Percentiles rank a stretch among this genome's conserved stretches.
These are phyloP conservation scores for Colletotrichum spinosum DNA, from an alignment of 2,329 filamentous ascomycete species.

Conservation along the genomic window DNA sequence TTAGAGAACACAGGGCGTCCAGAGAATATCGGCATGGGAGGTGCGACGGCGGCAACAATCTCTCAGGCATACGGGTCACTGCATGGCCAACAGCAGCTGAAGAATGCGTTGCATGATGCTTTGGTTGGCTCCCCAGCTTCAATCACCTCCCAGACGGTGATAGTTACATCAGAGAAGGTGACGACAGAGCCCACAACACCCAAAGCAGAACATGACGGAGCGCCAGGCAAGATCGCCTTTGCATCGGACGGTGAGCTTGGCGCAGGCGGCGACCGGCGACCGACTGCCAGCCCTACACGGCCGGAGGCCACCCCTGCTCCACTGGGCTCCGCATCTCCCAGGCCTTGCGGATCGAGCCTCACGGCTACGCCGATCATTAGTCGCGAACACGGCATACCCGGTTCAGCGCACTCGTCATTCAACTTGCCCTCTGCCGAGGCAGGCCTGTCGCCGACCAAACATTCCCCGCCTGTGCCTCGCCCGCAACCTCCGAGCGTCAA, in stretches of 20 bases:
- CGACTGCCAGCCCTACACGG: constrained; percentile 4
- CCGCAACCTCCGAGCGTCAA: constrained; percentile 30
- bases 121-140: no score
- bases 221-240: background rate
- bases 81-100: no score
- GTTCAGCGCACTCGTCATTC: constrained; percentile 34
- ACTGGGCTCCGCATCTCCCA: constrained; percentile 24
- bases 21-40: no score
- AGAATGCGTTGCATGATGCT: no score
- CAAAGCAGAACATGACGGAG: constrained; percentile 4
- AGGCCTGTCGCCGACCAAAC: constrained; percentile 64
- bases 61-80: no score
- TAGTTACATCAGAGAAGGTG: no score
- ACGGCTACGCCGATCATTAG: constrained; percentile 36
- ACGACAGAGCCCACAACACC: constrained; percentile 20
- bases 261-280: background rate
- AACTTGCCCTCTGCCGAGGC: constrained; percentile 53
- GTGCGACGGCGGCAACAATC: no score
- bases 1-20: no score
- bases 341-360: constrained; percentile 30
- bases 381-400: constrained; percentile 34
- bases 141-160: no score
- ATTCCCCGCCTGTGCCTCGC: constrained; percentile 56
- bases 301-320: constrained; percentile 23
- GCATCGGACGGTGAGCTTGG: background rate